Percentiles rank a stretch among this genome's conserved stretches.
Conservation (phyloP, 306 rosid genomes). For the Vigna angularis region DNA sequence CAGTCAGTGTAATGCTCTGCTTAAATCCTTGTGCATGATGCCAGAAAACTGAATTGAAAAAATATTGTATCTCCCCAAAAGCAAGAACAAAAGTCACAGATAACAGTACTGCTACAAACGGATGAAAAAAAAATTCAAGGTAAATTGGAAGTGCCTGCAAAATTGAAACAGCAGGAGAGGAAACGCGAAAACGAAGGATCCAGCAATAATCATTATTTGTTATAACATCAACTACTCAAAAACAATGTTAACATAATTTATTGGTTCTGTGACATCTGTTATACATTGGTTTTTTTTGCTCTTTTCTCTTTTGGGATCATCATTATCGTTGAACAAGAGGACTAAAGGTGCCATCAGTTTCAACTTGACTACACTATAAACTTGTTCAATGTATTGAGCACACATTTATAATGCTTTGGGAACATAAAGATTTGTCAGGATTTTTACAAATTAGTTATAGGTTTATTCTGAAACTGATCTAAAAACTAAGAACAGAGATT, state of each 20-base stretch:
- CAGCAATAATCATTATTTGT: neutral
- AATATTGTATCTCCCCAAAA: conserved; percentile 73
- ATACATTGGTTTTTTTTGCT: conserved; percentile 10
- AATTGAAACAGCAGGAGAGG: conserved; percentile 33
- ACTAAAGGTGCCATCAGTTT: neutral
- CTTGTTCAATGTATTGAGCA: neutral
- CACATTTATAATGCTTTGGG: conserved; percentile 9
- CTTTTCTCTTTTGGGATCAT: neutral
- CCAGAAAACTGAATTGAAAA: conserved; percentile 23
- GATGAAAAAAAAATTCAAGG: conserved; percentile 70
- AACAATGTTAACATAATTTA: neutral
- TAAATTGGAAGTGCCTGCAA: conserved; percentile 88
- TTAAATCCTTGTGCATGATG: conserved; percentile 12
- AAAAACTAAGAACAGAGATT: neutral
- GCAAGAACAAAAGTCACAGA: conserved; percentile 87
- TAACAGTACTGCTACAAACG: conserved; percentile 73
- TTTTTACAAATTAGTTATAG: neutral
- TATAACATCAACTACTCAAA: conserved; percentile 19
- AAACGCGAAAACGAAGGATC: conserved; percentile 11
- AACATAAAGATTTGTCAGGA: conserved; percentile 6
- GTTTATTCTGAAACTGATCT: neutral
- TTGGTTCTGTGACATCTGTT: conserved; percentile 3
- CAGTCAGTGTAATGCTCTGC: conserved; percentile 42
- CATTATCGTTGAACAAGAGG: neutral
- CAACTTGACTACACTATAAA: neutral